phyloP scores from a whole-genome alignment of 2,329 filamentous ascomycete species.

The Sphaerulina vaccinii region DNA sequence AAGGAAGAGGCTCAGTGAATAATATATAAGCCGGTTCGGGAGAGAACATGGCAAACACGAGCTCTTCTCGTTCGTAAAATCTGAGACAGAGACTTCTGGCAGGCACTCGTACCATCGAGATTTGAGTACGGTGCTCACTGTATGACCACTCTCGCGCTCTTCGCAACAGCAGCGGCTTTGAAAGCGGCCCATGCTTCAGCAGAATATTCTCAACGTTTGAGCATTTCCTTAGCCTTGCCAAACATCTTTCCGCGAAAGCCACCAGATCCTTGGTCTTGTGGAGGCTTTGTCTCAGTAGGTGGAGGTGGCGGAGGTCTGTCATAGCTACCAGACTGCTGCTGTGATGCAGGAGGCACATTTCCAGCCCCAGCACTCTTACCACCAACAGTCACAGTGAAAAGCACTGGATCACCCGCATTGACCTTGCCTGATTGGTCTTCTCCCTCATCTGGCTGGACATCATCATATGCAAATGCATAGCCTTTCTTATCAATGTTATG shows the following conservation, averaged over 20 bases:
- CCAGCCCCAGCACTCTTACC: conserved; percentile 21
- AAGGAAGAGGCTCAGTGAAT: too few species aligned
- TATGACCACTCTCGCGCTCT: too few species aligned
- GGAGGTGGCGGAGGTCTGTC: conserved; percentile 22
- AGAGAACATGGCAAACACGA: too few species aligned
- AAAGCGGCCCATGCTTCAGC: too few species aligned
- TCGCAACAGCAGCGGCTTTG: too few species aligned
- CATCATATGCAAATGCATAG: conserved; percentile 61
- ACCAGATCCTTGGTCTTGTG: neutral
- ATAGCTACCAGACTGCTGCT: conserved; percentile 12
- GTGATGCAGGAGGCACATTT: conserved; percentile 1
- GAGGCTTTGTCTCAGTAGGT: conserved; percentile 11
- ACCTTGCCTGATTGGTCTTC: conserved; percentile 57
- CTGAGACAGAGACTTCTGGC: too few species aligned
- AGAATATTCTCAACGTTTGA: neutral
- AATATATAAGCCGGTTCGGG: too few species aligned
- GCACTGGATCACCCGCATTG: conserved; percentile 46
- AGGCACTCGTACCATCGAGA: too few species aligned
- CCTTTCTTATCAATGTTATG: conserved; percentile 60
- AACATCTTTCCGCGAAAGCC: conserved; percentile 2
- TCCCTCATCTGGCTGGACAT: conserved; percentile 60
- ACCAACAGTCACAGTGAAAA: conserved; percentile 39
- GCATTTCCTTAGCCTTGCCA: conserved; percentile 6
- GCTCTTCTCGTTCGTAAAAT: too few species aligned
- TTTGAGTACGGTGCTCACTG: too few species aligned